These are phyloP conservation scores for Limonomyces culmigenus DNA, from an alignment of 1,284 basidiomycete species.

Conservation along the genomic window DNA sequence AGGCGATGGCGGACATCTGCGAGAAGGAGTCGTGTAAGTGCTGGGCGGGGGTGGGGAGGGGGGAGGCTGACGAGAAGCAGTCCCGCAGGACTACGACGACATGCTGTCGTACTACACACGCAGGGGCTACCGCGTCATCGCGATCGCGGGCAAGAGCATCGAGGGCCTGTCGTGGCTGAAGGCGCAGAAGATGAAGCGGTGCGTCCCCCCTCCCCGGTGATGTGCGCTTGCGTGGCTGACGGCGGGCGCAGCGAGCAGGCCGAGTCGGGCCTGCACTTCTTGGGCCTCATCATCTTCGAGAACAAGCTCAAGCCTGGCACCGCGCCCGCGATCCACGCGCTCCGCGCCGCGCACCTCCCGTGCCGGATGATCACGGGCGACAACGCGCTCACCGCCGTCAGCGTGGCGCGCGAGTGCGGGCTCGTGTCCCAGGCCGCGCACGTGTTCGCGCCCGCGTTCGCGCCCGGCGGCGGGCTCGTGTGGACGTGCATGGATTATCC, in stretches of 20 bases:
- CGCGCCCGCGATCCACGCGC: constrained; percentile 77
- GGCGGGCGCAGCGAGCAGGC: constrained; percentile 64
- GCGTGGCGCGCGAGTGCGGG: constrained; percentile 90
- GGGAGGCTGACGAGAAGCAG: constrained; percentile 20
- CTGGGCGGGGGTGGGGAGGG: constrained; percentile 1
- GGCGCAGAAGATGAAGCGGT: constrained; percentile 93
- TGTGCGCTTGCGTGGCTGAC: too few species aligned
- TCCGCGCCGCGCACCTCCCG: constrained; percentile 81
- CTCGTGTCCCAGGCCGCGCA: constrained; percentile 81
- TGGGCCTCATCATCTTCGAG: constrained; percentile 96
- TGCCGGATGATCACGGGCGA: constrained; percentile 99
- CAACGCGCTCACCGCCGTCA: constrained; percentile 92
- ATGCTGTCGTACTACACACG: constrained; percentile 94
- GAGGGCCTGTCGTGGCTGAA: constrained; percentile 93
- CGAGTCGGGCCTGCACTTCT: constrained; percentile 80
- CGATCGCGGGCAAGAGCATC: constrained; percentile 92
- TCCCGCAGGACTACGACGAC: constrained; percentile 95
- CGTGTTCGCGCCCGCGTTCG: constrained; percentile 82
- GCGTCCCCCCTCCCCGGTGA: constrained; percentile 11
- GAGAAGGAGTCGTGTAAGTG: constrained; percentile 71
- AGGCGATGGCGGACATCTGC: constrained; percentile 95
- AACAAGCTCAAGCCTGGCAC: constrained; percentile 96
- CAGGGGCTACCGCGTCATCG: constrained; percentile 95
- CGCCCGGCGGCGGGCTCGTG: constrained; percentile 58
- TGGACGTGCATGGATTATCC: constrained; percentile 93